These are phyloP conservation scores for Wallacemonas rigidus DNA, from an alignment of 208 protist species.

Conservation along the genomic window DNA sequence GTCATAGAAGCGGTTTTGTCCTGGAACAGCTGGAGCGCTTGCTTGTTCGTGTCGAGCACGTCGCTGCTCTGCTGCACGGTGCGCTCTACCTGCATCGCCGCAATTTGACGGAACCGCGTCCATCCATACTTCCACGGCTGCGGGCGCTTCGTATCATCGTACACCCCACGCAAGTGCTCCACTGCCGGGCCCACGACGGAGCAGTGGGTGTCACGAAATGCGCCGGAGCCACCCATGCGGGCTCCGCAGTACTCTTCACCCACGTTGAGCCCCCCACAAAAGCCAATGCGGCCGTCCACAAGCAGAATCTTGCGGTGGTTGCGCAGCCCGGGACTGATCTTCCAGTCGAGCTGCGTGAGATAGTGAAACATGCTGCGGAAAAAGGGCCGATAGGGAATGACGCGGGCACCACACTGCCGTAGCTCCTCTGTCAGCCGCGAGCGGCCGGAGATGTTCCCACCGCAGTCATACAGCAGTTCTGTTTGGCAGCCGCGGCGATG, in stretches of 20 bases:
- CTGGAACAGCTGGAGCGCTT: conserved; percentile 31
- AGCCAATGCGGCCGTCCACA: conserved; percentile 81
- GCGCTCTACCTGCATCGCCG: conserved; percentile 54
- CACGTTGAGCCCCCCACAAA: conserved; percentile 92
- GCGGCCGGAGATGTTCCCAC: conserved; percentile 90
- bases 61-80: conserved; percentile 41
- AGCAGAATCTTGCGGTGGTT: conserved; percentile 93
- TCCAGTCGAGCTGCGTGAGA: conserved; percentile 70
- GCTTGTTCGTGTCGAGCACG: conserved; percentile 22
- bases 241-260: conserved; percentile 91
- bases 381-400: conserved; percentile 87
- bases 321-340: conserved; percentile 78
- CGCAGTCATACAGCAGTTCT: conserved; percentile 90
- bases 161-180: conserved; percentile 77
- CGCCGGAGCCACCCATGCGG: conserved; percentile 59
- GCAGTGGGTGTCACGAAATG: conserved; percentile 90
- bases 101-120: conserved; percentile 79
- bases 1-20: conserved; percentile 22
- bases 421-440: conserved; percentile 69
- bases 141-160: conserved; percentile 85
- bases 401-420: conserved; percentile 63
- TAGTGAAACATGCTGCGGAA: conserved; percentile 73
- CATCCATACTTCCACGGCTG: conserved; percentile 83
- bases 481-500: conserved; percentile 71
- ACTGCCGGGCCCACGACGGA: conserved; percentile 73